These are phyloP conservation scores for Phytophthora nicotianae DNA, from an alignment of 352 stramenopile species.

Conservation along the genomic window DNA sequence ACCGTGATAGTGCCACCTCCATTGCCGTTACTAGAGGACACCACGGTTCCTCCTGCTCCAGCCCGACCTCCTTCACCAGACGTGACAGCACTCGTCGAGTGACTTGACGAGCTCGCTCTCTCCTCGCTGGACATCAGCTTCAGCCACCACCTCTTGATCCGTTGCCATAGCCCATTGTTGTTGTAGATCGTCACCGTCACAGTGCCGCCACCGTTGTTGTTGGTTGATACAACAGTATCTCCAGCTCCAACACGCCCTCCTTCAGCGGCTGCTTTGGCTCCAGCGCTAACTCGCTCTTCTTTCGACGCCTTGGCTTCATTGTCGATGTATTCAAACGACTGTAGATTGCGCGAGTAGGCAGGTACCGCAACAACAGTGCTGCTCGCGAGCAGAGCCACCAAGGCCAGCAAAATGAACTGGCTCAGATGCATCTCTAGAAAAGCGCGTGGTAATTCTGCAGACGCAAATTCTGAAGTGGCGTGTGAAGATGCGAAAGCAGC, in stretches of 20 bases:
- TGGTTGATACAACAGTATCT: slow-evolving; percentile 6
- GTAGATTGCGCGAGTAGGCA: slow-evolving; percentile 1
- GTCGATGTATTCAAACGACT: slow-evolving; percentile 16
- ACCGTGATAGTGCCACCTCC: slow-evolving; percentile 21
- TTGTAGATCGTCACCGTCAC: slow-evolving; percentile 20
- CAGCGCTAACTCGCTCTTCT: slow-evolving; percentile 15
- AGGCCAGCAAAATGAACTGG: slow-evolving; percentile 7
- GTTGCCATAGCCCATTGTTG: slow-evolving; percentile 25
- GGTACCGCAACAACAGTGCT: neutral
- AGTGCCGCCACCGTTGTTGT: slow-evolving; percentile 7
- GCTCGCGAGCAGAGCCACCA: slow-evolving; percentile 5
- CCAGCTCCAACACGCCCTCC: slow-evolving; percentile 19
- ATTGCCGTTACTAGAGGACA: slow-evolving; percentile 9
- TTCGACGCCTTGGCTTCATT: slow-evolving; percentile 6
- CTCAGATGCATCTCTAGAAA: slow-evolving; percentile 8
- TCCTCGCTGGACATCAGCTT: slow-evolving; percentile 9
- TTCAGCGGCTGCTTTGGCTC: slow-evolving; percentile 11
- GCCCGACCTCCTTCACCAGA: slow-evolving; percentile 16
- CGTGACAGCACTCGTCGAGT: neutral
- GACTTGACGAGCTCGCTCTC: slow-evolving; percentile 1
- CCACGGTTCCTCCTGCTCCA: slow-evolving; percentile 10
- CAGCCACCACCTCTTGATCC: slow-evolving; percentile 22
- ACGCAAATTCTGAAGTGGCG: slow-evolving; percentile 13
- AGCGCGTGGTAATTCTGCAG: neutral
- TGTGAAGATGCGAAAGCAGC: slow-evolving; percentile 1